phyloP scores from a whole-genome alignment of 345 rosid species.

The Eucalyptus victrix region DNA sequence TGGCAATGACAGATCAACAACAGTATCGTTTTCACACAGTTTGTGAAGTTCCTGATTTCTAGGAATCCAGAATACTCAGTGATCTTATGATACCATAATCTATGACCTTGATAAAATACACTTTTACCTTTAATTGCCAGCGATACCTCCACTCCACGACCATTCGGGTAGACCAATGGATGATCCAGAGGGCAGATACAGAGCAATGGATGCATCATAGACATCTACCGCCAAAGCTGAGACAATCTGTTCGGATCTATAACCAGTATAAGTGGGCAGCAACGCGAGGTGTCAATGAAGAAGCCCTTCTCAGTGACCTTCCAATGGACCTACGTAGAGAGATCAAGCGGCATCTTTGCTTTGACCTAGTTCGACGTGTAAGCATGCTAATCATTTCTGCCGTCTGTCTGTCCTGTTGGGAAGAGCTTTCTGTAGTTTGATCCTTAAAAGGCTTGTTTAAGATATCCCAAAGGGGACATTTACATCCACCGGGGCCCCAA shows the following conservation, averaged over 20 bases:
- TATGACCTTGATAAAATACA: background rate
- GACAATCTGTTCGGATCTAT: background rate
- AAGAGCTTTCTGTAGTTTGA: background rate
- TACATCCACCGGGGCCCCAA: background rate
- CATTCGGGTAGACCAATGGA: slow-evolving; percentile 1
- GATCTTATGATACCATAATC: background rate
- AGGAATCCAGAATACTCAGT: background rate
- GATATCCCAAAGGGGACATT: background rate
- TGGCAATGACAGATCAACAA: background rate
- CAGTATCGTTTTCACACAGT: background rate
- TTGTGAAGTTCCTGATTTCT: background rate
- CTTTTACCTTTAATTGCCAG: background rate
- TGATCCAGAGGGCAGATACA: slow-evolving; percentile 5
- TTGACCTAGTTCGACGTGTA: slow-evolving; percentile 2
- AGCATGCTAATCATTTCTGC: background rate
- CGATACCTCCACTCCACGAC: background rate
- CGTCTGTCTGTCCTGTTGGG: background rate
- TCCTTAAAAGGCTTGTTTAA: background rate
- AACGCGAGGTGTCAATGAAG: slow-evolving; percentile 13
- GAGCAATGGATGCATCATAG: slow-evolving; percentile 13
- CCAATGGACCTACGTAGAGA: background rate
- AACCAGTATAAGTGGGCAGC: slow-evolving; percentile 10
- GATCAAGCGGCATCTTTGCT: slow-evolving; percentile 7
- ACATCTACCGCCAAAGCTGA: slow-evolving; percentile 7
- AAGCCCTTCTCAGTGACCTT: background rate